phyloP scores from a whole-genome alignment of 2,329 filamentous ascomycete genomes.

The Rhexocercosporidium sp. region DNA sequence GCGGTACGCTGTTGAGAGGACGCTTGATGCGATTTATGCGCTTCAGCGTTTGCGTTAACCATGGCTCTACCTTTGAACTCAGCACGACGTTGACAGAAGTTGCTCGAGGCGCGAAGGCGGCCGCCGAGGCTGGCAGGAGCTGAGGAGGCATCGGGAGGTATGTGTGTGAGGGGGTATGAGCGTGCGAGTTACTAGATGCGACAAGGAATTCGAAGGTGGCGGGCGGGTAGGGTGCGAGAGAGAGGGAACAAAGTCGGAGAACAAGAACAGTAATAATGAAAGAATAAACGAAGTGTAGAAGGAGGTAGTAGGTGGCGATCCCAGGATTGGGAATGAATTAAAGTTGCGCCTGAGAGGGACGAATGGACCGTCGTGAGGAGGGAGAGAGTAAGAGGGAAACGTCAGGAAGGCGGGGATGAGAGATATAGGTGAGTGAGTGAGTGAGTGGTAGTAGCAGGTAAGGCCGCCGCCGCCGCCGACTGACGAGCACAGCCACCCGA shows the following conservation, averaged over 20 bases:
- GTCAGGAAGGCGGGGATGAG: neutral
- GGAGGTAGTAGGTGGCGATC: constrained; percentile 54
- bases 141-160: constrained; percentile 77
- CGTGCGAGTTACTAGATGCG: constrained; percentile 27
- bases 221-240: constrained; percentile 24
- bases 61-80: constrained; percentile 89
- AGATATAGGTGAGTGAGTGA: neutral
- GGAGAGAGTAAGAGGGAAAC: constrained; percentile 40
- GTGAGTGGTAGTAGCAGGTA: neutral
- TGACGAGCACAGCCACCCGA: constrained; percentile 12
- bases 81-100: constrained; percentile 95
- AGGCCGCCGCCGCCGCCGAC: neutral
- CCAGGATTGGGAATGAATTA: constrained; percentile 58
- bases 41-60: constrained; percentile 96
- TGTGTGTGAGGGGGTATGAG: constrained; percentile 18
- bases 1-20: constrained; percentile 93
- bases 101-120: constrained; percentile 89
- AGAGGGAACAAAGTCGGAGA: constrained; percentile 27
- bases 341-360: constrained; percentile 52
- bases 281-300: constrained; percentile 45
- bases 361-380: constrained; percentile 63
- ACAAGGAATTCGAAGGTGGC: constrained; percentile 25
- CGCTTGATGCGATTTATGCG: constrained; percentile 96
- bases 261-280: constrained; percentile 29
- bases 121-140: constrained; percentile 92